Evolutionary conservation across 2,329 filamentous ascomycete genomes (phyloP).

Genomic region (Colletotrichum karsti): DNA sequence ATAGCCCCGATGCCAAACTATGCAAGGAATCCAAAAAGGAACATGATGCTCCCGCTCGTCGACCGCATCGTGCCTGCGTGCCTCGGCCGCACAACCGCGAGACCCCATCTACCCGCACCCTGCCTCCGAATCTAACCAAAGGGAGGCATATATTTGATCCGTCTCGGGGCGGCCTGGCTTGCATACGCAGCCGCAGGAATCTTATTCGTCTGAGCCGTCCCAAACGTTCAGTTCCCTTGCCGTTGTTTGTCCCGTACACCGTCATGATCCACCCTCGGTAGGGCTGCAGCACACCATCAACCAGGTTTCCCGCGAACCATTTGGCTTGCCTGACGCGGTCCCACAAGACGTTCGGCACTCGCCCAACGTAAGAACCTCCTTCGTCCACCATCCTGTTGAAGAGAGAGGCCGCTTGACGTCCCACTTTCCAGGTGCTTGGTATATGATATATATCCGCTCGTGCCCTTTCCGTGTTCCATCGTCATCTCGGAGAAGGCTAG

Average conservation of each 20-base stretch:
- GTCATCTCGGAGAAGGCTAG: background rate
- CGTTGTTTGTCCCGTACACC: background rate
- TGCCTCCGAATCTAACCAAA: slow-evolving; percentile 21
- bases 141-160: slow-evolving; percentile 14
- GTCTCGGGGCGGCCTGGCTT: slow-evolving; percentile 24
- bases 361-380: slow-evolving; percentile 20
- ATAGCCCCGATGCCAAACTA: background rate
- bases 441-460: slow-evolving; percentile 16
- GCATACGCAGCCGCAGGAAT: slow-evolving; percentile 22
- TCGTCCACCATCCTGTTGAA: slow-evolving; percentile 1
- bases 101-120: slow-evolving; percentile 19
- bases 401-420: background rate
- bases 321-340: slow-evolving; percentile 10
- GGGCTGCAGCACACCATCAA: slow-evolving; percentile 29
- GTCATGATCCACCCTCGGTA: slow-evolving; percentile 17
- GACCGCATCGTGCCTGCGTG: slow-evolving; percentile 1
- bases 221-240: slow-evolving; percentile 5
- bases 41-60: background rate
- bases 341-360: slow-evolving; percentile 8
- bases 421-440: background rate
- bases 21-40: background rate
- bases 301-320: slow-evolving; percentile 6
- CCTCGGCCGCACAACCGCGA: background rate
- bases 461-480: background rate
- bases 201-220: slow-evolving; percentile 19